Evolutionary conservation across 306 rosid species (phyloP).

Genomic region (Pterocarpus macrocarpus): DNA sequence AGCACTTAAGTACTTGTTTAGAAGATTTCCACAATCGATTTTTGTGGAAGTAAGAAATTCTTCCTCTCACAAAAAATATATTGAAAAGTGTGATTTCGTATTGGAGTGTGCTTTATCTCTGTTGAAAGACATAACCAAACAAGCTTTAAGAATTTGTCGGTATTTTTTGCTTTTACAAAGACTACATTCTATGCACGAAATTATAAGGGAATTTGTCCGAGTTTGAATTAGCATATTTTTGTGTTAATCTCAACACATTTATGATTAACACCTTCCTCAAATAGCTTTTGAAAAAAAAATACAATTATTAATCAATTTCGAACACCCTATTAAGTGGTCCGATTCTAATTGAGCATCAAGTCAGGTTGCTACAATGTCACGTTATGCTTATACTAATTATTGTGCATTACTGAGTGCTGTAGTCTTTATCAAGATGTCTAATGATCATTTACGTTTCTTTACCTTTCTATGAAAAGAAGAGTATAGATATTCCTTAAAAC

Average conservation of each 20-base stretch:
- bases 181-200: neutral
- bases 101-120: no score
- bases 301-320: neutral
- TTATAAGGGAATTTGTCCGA: no score
- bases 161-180: neutral
- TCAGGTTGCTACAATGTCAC: conserved; percentile 35
- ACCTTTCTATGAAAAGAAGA: neutral
- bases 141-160: no score
- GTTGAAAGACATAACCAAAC: no score
- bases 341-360: neutral
- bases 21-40: no score
- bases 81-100: no score
- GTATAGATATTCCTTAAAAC: neutral
- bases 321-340: neutral
- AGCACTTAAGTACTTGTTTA: no score
- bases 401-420: neutral
- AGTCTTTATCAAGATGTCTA: conserved; percentile 17
- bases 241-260: neutral
- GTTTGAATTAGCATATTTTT: no score
- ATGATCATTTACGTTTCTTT: neutral
- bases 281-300: neutral
- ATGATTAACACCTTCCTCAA: neutral
- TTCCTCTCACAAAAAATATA: no score
- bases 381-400: conserved; percentile 1
- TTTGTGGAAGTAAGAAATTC: no score